These are phyloP conservation scores for Chamaecyparis obtusa DNA, from an alignment of 75 land plant species.

Conservation along the genomic window DNA sequence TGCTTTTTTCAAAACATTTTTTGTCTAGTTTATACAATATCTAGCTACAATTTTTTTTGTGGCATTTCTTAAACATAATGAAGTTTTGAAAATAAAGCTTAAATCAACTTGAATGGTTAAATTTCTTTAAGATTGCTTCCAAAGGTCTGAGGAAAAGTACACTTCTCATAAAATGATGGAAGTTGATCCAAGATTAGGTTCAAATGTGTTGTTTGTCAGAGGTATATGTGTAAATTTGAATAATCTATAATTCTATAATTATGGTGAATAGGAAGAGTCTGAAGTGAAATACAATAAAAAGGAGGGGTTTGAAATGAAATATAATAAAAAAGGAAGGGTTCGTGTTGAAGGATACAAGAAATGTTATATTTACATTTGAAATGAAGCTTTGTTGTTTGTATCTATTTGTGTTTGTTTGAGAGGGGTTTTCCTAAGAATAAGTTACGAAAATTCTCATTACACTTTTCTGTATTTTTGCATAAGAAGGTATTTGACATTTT, in stretches of 20 bases:
- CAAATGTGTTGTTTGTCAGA: not conserved
- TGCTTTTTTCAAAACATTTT: not conserved
- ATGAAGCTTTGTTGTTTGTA: too few species aligned
- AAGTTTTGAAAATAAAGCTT: not conserved
- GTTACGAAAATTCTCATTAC: too few species aligned
- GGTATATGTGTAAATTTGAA: not conserved
- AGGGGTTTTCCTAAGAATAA: too few species aligned
- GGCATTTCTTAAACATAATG: not conserved
- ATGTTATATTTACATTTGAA: not conserved
- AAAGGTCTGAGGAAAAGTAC: not conserved
- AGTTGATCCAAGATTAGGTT: not conserved
- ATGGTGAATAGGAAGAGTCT: not conserved
- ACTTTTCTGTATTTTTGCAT: too few species aligned
- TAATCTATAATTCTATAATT: not conserved
- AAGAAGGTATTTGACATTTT: too few species aligned
- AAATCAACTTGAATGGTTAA: conserved; percentile 2
- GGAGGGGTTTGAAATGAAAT: too few species aligned
- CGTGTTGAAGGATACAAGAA: not conserved
- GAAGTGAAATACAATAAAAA: too few species aligned
- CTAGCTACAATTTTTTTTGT: not conserved
- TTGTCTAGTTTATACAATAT: not conserved
- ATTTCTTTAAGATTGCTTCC: not conserved
- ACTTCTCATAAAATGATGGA: not conserved
- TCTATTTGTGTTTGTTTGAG: too few species aligned
- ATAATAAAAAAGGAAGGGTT: not conserved